phyloP scores from a whole-genome alignment of 805 yeast species.

The Maudiozyma bulderi region DNA sequence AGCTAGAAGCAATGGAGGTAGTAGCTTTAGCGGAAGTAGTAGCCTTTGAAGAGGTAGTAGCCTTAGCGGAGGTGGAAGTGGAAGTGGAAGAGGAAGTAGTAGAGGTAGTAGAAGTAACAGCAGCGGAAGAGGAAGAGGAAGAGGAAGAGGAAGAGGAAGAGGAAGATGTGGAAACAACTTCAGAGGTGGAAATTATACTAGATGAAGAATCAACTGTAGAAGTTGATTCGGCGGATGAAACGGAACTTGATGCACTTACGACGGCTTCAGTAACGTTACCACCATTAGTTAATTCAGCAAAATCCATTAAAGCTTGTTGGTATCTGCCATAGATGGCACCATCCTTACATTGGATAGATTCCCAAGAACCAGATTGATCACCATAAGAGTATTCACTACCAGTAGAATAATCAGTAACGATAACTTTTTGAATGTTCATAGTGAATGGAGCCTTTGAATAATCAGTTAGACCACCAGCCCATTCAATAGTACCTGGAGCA shows the following conservation, averaged over 20 bases:
- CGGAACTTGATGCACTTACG: constrained; percentile 5
- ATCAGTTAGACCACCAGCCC: constrained; percentile 76
- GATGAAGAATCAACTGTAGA: constrained; percentile 6
- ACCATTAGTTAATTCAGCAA: constrained; percentile 24
- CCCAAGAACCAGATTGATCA: constrained; percentile 49
- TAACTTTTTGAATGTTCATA: constrained; percentile 50
- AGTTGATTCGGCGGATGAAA: constrained; percentile 9
- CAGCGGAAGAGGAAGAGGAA: constrained; percentile 6
- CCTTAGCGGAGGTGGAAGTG: not conserved
- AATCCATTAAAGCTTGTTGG: constrained; percentile 36
- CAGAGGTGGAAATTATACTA: constrained; percentile 5
- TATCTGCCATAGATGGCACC: constrained; percentile 57
- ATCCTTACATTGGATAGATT: constrained; percentile 45
- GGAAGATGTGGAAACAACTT: constrained; percentile 8
- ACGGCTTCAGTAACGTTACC: constrained; percentile 11
- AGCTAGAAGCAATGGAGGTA: constrained; percentile 1
- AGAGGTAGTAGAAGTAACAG: constrained; percentile 4
- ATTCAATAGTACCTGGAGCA: constrained; percentile 58
- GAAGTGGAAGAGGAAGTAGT: constrained; percentile 3
- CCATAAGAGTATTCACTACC: constrained; percentile 49
- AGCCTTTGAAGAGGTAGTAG: not conserved
- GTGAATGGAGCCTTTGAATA: constrained; percentile 57
- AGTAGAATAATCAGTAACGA: constrained; percentile 61
- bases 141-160: constrained; percentile 3
- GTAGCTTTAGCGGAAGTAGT: constrained; percentile 2